These are phyloP conservation scores for Chenopodium berlandieri DNA, from an alignment of 148 eudicot genomes.

Conservation along the genomic window DNA sequence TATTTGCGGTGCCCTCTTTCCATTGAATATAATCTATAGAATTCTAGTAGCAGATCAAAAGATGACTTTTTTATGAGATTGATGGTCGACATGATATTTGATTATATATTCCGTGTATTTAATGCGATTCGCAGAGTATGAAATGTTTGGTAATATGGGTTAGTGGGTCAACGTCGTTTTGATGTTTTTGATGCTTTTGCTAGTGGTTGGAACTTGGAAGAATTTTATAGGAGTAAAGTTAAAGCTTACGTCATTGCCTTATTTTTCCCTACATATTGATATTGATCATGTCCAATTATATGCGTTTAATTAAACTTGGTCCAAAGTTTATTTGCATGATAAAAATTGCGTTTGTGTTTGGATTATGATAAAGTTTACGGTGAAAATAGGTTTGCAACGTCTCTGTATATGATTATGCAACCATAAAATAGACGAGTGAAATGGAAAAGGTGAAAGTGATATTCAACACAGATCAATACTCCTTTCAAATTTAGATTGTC, in stretches of 20 bases:
- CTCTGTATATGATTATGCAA: background rate
- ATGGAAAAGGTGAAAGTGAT: too few species aligned
- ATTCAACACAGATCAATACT: too few species aligned
- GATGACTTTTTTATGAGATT: background rate
- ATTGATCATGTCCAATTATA: background rate
- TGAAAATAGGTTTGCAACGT: background rate
- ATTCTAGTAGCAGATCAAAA: conserved; percentile 11
- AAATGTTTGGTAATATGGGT: conserved; percentile 12
- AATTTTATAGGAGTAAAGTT: background rate
- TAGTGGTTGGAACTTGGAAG: conserved; percentile 13
- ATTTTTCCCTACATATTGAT: background rate
- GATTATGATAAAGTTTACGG: background rate
- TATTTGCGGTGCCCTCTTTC: background rate
- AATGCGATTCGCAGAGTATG: conserved; percentile 1
- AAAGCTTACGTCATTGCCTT: background rate
- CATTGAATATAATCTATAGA: background rate
- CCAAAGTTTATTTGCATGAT: background rate
- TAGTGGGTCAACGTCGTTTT: background rate
- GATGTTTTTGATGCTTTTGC: conserved; percentile 9
- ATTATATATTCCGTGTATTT: background rate
- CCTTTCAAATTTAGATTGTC: too few species aligned
- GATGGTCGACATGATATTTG: conserved; percentile 10
- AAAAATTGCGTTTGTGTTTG: background rate
- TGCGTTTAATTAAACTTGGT: background rate
- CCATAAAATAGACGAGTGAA: too few species aligned